phyloP scores from a whole-genome alignment of 768 basidiomycete genomes.

The Psilocybe cubensis region DNA sequence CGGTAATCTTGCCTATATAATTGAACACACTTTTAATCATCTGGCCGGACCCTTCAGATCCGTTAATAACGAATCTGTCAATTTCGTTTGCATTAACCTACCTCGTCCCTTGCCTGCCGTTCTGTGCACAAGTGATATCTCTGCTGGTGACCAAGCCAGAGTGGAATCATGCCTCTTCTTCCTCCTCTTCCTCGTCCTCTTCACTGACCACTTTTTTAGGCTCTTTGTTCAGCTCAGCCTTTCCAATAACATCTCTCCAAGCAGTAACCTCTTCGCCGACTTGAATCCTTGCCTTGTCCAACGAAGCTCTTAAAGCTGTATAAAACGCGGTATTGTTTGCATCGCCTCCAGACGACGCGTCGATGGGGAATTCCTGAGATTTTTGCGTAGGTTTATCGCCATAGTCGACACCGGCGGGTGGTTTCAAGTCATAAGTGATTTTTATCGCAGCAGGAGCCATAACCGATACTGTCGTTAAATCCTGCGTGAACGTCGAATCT shows the following conservation, averaged over 20 bases:
- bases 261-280: slow-evolving; percentile 71
- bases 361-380: slow-evolving; percentile 15
- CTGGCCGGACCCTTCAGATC: not conserved
- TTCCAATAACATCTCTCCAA: slow-evolving; percentile 78
- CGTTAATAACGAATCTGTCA: slow-evolving; percentile 1
- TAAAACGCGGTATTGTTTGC: slow-evolving; percentile 49
- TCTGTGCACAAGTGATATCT: not conserved
- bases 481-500: too few relatives aligned
- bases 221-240: slow-evolving; percentile 65
- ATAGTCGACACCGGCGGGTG: slow-evolving; percentile 11
- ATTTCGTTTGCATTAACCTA: not conserved
- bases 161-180: slow-evolving; percentile 9
- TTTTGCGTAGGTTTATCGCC: slow-evolving; percentile 10
- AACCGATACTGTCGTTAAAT: not conserved
- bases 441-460: slow-evolving; percentile 21
- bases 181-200: slow-evolving; percentile 37
- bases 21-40: slow-evolving; percentile 10
- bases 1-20: slow-evolving; percentile 10
- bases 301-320: slow-evolving; percentile 45
- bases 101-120: not conserved
- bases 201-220: slow-evolving; percentile 45
- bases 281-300: slow-evolving; percentile 54
- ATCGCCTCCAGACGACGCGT: slow-evolving; percentile 14
- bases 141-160: not conserved
- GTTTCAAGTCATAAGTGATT: slow-evolving; percentile 25